Base-by-base conservation (phyloP, 1,284 basidiomycete species). In the Lignosus rhinocerotis region DNA sequence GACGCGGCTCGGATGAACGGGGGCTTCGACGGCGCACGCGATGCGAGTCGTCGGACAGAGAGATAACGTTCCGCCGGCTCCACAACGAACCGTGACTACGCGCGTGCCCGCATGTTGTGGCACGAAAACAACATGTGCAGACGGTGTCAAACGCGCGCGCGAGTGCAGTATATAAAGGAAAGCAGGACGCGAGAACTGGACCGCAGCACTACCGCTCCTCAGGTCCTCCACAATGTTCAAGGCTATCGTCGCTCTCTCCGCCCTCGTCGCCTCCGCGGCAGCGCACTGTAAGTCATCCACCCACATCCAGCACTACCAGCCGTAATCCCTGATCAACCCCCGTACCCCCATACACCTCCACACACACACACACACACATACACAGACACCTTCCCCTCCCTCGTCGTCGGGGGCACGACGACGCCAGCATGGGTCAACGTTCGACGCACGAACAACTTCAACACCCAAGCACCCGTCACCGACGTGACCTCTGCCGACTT, bases 371-470 rank as follows among this genome's bases (percentile, higher is more conserved):
- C 64, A 70, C 70, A 2, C 34, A 14, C 17, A 3, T 25, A 6
- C 19, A 6, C 36, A 71, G 70, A 71, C 64, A 70, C 70, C 45
- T 67, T 71, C 60, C 70, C 70, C 36, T 68, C 69, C 55, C 65
- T 71, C 54, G 67, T 71, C 55, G 52, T 61, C 21, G 53, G 62
- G 44, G 67, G 69, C 45, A 51, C 59, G 49, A 64, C 61, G 49
- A 62, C 55, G 33, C 55, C 62, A n/a, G 62, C 76, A 46, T 80
- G 77, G 67, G 58, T 77, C 64, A 79, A 78, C 64, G 76, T 80
- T 62, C 75, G 79, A 38, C 68, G 75, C 60, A 80, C 78, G 6
- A 73, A 73, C 39, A 80, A 79, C 66, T 75, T 77, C 64, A 76
- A 77, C 62, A 68, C 67, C 33, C 72, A 77, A 38, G 77, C 70